Conservation (phyloP, 2,329 filamentous ascomycete species). For the Ophiostoma ulmi region DNA sequence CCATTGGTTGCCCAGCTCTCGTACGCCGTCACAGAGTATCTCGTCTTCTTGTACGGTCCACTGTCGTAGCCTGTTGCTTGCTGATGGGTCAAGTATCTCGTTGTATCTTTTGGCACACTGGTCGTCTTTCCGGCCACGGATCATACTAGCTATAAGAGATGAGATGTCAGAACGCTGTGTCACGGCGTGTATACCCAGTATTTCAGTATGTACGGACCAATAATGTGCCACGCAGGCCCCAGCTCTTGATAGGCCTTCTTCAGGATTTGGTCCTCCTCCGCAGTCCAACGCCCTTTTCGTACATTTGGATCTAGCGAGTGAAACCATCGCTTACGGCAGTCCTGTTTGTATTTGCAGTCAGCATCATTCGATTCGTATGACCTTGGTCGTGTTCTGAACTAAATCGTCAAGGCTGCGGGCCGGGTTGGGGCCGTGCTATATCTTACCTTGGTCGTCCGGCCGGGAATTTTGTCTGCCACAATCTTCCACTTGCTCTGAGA, state of each 20-base stretch:
- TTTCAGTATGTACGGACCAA: not conserved
- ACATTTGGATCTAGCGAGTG: constrained; percentile 21
- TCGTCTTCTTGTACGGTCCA: constrained; percentile 18
- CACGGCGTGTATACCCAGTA: not conserved
- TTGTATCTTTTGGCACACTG: constrained; percentile 23
- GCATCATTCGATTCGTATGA: not conserved
- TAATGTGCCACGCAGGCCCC: constrained; percentile 16
- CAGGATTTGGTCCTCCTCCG: constrained; percentile 19
- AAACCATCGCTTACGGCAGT: constrained; percentile 23
- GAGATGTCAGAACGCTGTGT: not conserved
- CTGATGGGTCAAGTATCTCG: constrained; percentile 20
- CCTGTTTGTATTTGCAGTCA: not conserved
- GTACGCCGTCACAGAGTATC: constrained; percentile 10
- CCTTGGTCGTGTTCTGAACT: not conserved
- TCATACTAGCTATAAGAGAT: constrained; percentile 10
- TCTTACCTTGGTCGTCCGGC: constrained; percentile 13
- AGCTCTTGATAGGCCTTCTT: constrained; percentile 10
- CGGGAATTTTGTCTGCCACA: constrained; percentile 1
- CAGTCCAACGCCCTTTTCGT: constrained; percentile 18
- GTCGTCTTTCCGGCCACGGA: constrained; percentile 21
- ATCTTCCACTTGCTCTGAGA: constrained; percentile 12
- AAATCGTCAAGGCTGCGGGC: not conserved
- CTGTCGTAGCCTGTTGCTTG: constrained; percentile 12
- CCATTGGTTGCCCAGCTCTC: constrained; percentile 17
- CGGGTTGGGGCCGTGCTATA: not conserved